Base-by-base conservation (phyloP, 202 grass and related monocot genomes). In the Schoenoplectus tabernaemontani region DNA sequence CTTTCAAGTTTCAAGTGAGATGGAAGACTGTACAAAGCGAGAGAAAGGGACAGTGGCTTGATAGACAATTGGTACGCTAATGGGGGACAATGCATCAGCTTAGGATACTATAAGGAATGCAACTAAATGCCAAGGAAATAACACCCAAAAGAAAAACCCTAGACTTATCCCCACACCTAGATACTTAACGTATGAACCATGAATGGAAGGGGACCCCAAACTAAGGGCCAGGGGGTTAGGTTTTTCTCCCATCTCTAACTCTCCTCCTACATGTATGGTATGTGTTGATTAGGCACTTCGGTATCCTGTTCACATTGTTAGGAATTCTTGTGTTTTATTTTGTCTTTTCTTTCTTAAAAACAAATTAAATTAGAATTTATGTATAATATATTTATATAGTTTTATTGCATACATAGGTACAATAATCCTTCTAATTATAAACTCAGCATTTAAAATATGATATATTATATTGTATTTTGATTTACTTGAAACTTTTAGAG, bases 81-180 rank as follows among this genome's bases (percentile, higher is more conserved):
- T 80, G 57, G 57, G 78, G 78, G 78, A 80, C 78, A 80, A 65
- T 80, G 78, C 26, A 65, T 80, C 78, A 64, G 59, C 78, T 80
- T 80, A 80, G 78, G 78, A 80, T 80, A 51, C 78, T 80, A 80
- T 20, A 64, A 47, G 78, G 78, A 80, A 65, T 80, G 57, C 28
- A 64, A 80, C 78, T 80, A 80, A 17, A 80, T 80, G 78, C 78
- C 78, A 80, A 80, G 59, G 26, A 57, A 65, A 64, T 65, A 12
- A 24, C 23, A 63, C 23, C 78, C 59, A 63, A 80, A 65, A 26
- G 11, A 60, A 60, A 42, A 50, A 79, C 19, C 42, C 22, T 63
- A 78, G 47, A 54, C 70, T 30, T 17, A 6, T 43, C 59, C 54
- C 78, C 59, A 48, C 78, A 44, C 59, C 59, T 50, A 63, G 30